phyloP scores from a whole-genome alignment of 768 basidiomycete species.

The Lanmaoa rubissima region DNA sequence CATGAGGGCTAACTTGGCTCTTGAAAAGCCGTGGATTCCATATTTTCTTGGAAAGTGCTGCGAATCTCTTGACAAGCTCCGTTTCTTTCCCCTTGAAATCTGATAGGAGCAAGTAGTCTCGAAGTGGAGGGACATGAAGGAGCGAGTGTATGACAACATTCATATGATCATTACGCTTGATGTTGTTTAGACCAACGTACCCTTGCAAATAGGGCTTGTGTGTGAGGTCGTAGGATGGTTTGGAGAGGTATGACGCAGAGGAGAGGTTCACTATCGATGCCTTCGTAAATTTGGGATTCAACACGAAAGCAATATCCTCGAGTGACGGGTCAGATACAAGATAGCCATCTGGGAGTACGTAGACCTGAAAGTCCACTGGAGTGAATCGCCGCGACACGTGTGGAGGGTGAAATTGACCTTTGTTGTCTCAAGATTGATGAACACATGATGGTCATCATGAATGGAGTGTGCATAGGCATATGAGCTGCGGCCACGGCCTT shows the following conservation, averaged over 20 bases:
- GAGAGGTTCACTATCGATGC: conserved; percentile 54
- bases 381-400: conserved; percentile 20
- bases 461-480: conserved; percentile 98
- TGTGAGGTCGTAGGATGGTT: conserved; percentile 82
- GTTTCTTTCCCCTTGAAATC: conserved; percentile 71
- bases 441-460: conserved; percentile 97
- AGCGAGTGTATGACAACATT: conserved; percentile 95
- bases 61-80: conserved; percentile 87
- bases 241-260: conserved; percentile 55
- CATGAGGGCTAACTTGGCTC: conserved; percentile 97
- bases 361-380: conserved; percentile 61
- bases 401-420: conserved; percentile 49
- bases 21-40: conserved; percentile 99
- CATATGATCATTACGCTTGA: conserved; percentile 96
- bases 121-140: conserved; percentile 85
- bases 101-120: conserved; percentile 82
- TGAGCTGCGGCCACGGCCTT: conserved; percentile 90
- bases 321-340: conserved; percentile 94
- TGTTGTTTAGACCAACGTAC: conserved; percentile 95
- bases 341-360: conserved; percentile 96
- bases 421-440: conserved; percentile 90
- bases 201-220: conserved; percentile 86
- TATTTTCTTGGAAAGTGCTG: conserved; percentile 83
- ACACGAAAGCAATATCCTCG: conserved; percentile 90
- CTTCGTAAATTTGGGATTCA: conserved; percentile 83